Evolutionary conservation across 257 asterid genomes (phyloP), one percentile per base, ranked within the genome.

Genomic region (Plantago ovata): DNA sequence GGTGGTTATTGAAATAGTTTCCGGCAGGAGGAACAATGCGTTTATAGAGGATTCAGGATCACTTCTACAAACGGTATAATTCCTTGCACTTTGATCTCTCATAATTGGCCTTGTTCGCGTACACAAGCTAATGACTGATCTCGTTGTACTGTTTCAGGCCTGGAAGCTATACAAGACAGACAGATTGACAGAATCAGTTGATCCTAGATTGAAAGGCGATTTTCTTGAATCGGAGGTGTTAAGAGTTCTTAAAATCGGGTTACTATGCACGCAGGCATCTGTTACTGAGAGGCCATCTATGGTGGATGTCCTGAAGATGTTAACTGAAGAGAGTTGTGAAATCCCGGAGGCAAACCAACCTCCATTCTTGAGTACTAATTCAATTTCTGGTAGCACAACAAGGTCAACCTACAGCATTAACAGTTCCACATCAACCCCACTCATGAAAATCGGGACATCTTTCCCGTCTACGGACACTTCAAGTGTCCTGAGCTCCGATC

Each of bases 261-360:
- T 91, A 28, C 49, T 85, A 21, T 91, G 96, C 68, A 79, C 93
- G 0, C 98, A 91, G 63, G 98, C 96, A 23, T 83, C 94, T 4
- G 75, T 72, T n/a, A 50, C 72, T n/a, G 71, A 71, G 47, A 81
- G 98, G 39, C 98, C 96, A 58, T 87, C 96, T 16, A 91, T 91
- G 98, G 76, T 18, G 13, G 81, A 78, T 22, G 98, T 85, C 5
- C 81, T 92, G 8, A 49, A 41, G 41, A 81, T 92, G 96, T 86
- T 92, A 4, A 72, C 77, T 0, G 77, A 81, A 7, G 78, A 73
- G 42, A 71, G 69, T 58, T 57, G 41, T 33, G 79, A 72, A 40
- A 80, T 87, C 40, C 88, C 94, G 0, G 89, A 77, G 38, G 90
- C 98, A 18, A 77, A 72, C 39, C 95, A 86, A 53, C 95, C 97